These are phyloP conservation scores for Trebouxia sp. DNA, from an alignment of 139 green algal genomes.

Conservation along the genomic window DNA sequence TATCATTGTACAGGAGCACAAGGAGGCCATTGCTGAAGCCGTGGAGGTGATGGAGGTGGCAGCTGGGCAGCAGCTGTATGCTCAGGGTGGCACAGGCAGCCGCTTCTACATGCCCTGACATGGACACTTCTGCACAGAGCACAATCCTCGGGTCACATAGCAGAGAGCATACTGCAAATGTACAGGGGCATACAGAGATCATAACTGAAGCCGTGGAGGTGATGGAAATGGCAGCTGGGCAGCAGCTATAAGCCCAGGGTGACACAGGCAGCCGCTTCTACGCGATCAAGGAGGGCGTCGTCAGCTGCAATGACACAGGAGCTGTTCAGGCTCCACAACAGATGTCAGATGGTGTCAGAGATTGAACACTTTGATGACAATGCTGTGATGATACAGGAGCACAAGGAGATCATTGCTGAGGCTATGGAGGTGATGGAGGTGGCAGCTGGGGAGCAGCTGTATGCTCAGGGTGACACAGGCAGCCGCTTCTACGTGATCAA, in stretches of 20 bases:
- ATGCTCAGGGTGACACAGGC: constrained; percentile 54
- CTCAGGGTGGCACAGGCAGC: constrained; percentile 54
- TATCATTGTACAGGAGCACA: constrained; percentile 66
- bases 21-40: constrained; percentile 75
- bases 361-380: too few species aligned
- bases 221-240: constrained; percentile 52
- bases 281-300: constrained; percentile 69
- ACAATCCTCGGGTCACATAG: too few species aligned
- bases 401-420: constrained; percentile 76
- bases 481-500: constrained; percentile 71
- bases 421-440: constrained; percentile 69
- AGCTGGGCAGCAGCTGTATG: constrained; percentile 51
- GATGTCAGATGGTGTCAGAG: too few species aligned
- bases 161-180: too few species aligned
- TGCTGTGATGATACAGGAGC: constrained; percentile 62
- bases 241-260: constrained; percentile 55
- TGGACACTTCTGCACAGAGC: too few species aligned
- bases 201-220: constrained; percentile 78
- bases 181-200: constrained; percentile 66
- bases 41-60: constrained; percentile 64
- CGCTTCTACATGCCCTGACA: too few species aligned
- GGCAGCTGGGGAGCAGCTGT: constrained; percentile 47
- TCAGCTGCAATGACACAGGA: too few species aligned
- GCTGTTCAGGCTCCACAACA: too few species aligned
- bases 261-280: constrained; percentile 64